These are phyloP conservation scores for Dactylellina cionopaga DNA, from an alignment of 2,329 filamentous ascomycete genomes.

Conservation along the genomic window DNA sequence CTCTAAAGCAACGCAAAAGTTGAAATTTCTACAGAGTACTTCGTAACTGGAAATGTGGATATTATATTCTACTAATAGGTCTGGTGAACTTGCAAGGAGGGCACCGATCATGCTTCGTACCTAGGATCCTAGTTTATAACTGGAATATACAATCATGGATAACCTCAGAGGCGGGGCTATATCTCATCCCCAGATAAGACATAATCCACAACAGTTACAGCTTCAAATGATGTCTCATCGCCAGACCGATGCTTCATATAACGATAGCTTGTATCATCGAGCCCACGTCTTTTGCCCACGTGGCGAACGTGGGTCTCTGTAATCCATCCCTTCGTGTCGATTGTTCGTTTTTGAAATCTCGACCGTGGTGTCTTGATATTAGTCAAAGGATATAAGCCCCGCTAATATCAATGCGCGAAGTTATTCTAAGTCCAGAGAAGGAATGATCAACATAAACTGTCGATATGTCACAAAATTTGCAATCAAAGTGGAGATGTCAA, in stretches of 20 bases:
- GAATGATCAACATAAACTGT: conserved; percentile 20
- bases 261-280: background rate
- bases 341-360: conserved; percentile 6
- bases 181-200: background rate
- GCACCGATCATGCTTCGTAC: no score
- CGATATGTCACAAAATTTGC: background rate
- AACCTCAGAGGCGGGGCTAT: background rate
- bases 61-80: background rate
- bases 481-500: conserved; percentile 14
- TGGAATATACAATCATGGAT: conserved; percentile 3
- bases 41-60: background rate
- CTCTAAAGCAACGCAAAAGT: background rate
- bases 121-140: no score
- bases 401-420: no score
- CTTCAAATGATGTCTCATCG: background rate
- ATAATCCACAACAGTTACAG: background rate
- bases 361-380: no score
- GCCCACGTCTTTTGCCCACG: no score
- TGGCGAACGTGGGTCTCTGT: conserved; percentile 29
- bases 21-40: no score
- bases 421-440: conserved; percentile 4
- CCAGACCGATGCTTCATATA: conserved; percentile 1
- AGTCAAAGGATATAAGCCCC: no score
- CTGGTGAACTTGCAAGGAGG: no score
- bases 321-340: conserved; percentile 26